Conservation (phyloP, 2,329 filamentous ascomycete genomes). For the Dothidotthia symphoricarpi region DNA sequence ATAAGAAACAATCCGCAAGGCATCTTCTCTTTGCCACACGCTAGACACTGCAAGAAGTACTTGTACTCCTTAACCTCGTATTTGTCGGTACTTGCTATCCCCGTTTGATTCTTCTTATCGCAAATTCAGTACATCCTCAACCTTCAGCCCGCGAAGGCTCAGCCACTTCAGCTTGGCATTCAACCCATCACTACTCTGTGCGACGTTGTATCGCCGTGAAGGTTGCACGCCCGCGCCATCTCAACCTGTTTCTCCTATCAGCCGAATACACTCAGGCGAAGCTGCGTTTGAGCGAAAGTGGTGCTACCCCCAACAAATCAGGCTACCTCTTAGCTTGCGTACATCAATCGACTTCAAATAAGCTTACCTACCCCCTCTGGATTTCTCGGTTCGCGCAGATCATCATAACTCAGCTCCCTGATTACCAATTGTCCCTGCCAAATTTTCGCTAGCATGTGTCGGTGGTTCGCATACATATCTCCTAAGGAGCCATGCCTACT, state of each 20-base stretch:
- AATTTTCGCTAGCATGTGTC: slow-evolving; percentile 50
- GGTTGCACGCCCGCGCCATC: not conserved
- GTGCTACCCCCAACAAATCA: too few species aligned
- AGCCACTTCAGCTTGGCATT: too few species aligned
- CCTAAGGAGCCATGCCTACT: slow-evolving; percentile 54
- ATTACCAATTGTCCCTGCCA: too few species aligned
- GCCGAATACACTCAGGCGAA: slow-evolving; percentile 2
- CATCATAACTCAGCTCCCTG: too few species aligned
- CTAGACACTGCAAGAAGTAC: too few species aligned
- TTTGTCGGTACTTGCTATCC: too few species aligned
- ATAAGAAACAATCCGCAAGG: too few species aligned
- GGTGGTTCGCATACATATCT: slow-evolving; percentile 59
- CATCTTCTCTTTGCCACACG: too few species aligned
- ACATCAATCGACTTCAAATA: not conserved
- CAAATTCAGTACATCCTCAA: not conserved
- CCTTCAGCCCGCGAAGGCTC: too few species aligned
- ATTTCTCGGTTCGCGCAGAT: not conserved
- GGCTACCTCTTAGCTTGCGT: too few species aligned
- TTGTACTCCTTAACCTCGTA: too few species aligned
- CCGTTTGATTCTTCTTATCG: too few species aligned
- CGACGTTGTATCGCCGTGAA: not conserved
- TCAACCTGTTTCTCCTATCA: slow-evolving; percentile 2
- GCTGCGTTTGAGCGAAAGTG: slow-evolving; percentile 1
- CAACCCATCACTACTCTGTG: slow-evolving; percentile 1
- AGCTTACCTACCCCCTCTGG: not conserved